A percentile compares a stretch with the other conserved stretches of the same genome.
Conservation (phyloP, 768 basidiomycete genomes). For the Holtermanniella nyarrowii region DNA sequence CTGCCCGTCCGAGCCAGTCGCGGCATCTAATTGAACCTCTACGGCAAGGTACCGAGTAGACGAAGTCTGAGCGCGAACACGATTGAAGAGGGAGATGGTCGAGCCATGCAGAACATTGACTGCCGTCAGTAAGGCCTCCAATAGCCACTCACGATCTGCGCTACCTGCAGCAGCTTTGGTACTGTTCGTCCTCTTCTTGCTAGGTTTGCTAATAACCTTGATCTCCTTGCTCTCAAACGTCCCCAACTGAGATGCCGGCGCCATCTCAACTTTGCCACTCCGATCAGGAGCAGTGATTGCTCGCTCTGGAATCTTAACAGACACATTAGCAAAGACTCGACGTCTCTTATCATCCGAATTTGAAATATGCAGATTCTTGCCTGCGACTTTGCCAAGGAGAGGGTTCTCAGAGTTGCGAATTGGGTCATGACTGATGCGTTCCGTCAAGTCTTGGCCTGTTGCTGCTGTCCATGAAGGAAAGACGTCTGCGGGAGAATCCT, state of each 20-base stretch:
- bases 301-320: constrained; percentile 16
- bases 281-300: constrained; percentile 47
- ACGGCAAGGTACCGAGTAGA: constrained; percentile 94
- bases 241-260: constrained; percentile 52
- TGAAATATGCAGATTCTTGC: constrained; percentile 88
- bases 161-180: constrained; percentile 54
- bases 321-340: constrained; percentile 86
- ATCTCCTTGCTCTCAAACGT: constrained; percentile 88
- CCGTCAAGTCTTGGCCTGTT: constrained; percentile 71
- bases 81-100: constrained; percentile 88
- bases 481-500: constrained; percentile 73
- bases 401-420: constrained; percentile 49
- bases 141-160: constrained; percentile 59
- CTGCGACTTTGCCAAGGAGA: constrained; percentile 83
- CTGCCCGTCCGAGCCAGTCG: constrained; percentile 90
- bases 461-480: constrained; percentile 61
- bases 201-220: constrained; percentile 96
- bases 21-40: constrained; percentile 75
- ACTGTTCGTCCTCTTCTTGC: constrained; percentile 80
- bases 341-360: constrained; percentile 93
- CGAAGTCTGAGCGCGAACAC: constrained; percentile 87
- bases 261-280: constrained; percentile 44
- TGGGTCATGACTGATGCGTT: constrained; percentile 18
- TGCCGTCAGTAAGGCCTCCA: constrained; percentile 36
- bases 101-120: constrained; percentile 94